phyloP scores from a whole-genome alignment of 305 asterid species.

The Petunia hybrid region DNA sequence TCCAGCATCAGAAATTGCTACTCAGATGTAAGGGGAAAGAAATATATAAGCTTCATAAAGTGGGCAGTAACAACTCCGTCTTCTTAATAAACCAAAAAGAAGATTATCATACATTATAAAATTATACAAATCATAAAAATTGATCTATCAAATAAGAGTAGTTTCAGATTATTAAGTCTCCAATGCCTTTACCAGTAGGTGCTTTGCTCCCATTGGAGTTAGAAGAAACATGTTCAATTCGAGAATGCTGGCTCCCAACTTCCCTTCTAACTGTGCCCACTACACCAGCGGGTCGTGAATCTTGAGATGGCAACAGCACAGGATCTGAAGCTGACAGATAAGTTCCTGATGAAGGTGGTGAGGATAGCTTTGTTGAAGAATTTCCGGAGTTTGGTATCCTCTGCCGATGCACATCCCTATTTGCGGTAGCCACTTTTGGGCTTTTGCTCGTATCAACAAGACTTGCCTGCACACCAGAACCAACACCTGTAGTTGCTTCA shows the following conservation, averaged over 20 bases:
- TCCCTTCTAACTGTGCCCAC: conserved; percentile 57
- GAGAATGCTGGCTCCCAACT: conserved; percentile 49
- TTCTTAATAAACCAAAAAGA: conserved; percentile 34
- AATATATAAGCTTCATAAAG: conserved; percentile 20
- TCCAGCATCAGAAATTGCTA: conserved; percentile 60
- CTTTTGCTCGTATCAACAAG: conserved; percentile 47
- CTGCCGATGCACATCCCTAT: conserved; percentile 48
- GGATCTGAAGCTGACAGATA: conserved; percentile 64
- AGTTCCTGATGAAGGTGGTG: conserved; percentile 54
- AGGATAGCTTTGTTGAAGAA: conserved; percentile 42
- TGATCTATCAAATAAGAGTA: conserved; percentile 32
- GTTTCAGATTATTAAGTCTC: conserved; percentile 38
- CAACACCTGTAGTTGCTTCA: conserved; percentile 35
- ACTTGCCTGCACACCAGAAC: conserved; percentile 44
- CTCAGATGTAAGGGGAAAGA: conserved; percentile 26
- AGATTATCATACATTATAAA: conserved; percentile 34
- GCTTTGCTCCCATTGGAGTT: conserved; percentile 52
- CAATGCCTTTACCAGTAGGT: conserved; percentile 52
- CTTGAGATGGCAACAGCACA: conserved; percentile 61
- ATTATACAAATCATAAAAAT: conserved; percentile 19
- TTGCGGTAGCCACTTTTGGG: conserved; percentile 41
- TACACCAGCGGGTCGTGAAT: conserved; percentile 51
- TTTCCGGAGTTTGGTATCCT: conserved; percentile 47
- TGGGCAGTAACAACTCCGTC: conserved; percentile 12
- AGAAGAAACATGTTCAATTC: conserved; percentile 48